phyloP scores from a whole-genome alignment of 2,329 filamentous ascomycete species.

The Colletotrichum melonis region DNA sequence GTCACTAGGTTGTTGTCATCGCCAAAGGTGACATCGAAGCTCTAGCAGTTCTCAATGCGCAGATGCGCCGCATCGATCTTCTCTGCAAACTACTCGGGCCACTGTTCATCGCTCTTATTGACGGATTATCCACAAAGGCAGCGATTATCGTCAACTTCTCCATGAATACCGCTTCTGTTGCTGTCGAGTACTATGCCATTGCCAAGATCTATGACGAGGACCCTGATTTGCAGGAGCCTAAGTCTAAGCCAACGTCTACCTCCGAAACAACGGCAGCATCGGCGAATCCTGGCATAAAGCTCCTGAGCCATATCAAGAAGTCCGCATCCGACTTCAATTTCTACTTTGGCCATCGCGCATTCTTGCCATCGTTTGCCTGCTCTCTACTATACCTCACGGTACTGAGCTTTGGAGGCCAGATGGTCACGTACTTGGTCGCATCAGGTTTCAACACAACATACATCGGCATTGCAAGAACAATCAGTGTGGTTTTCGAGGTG shows the following conservation, averaged over 20 bases:
- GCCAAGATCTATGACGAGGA: slow-evolving; percentile 44
- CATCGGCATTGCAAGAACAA: slow-evolving; percentile 59
- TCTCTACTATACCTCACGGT: slow-evolving; percentile 67
- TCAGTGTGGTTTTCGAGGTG: slow-evolving; percentile 62
- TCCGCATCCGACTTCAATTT: slow-evolving; percentile 43
- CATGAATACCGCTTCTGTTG: slow-evolving; percentile 61
- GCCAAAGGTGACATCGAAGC: slow-evolving; percentile 21
- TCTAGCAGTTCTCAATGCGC: slow-evolving; percentile 60
- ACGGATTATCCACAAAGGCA: slow-evolving; percentile 56
- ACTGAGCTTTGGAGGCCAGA: slow-evolving; percentile 63
- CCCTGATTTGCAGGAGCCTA: slow-evolving; percentile 41
- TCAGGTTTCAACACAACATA: slow-evolving; percentile 55
- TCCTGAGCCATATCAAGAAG: not conserved
- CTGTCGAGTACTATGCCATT: slow-evolving; percentile 65
- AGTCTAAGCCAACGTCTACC: slow-evolving; percentile 1
- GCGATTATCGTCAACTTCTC: slow-evolving; percentile 62
- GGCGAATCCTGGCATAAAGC: not conserved
- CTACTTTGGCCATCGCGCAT: slow-evolving; percentile 61
- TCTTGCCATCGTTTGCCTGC: slow-evolving; percentile 65
- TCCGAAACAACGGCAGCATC: not conserved
- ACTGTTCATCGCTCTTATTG: slow-evolving; percentile 64
- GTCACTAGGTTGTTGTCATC: slow-evolving; percentile 53
- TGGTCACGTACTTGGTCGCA: slow-evolving; percentile 67
- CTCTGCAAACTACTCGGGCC: slow-evolving; percentile 69
- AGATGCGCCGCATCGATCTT: slow-evolving; percentile 73